These are phyloP conservation scores for Blastocystis sp. DNA, from an alignment of 352 stramenopile species.

Conservation along the genomic window DNA sequence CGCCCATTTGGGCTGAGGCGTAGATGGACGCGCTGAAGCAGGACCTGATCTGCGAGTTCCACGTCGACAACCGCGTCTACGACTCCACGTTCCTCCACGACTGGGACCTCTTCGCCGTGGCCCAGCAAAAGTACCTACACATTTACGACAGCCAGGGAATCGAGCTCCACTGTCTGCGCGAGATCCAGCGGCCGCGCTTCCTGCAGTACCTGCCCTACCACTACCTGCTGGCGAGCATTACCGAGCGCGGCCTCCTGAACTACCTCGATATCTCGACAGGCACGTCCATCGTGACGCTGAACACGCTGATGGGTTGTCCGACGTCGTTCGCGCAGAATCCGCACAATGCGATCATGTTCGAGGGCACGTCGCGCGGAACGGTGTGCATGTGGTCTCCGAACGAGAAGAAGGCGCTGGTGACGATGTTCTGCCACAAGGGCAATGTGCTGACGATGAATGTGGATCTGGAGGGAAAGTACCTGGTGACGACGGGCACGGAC, in stretches of 20 bases:
- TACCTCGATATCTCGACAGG: slow-evolving; percentile 64
- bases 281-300: slow-evolving; percentile 56
- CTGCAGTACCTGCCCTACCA: slow-evolving; percentile 97
- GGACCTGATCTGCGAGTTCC: slow-evolving; percentile 89
- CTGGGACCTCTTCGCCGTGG: slow-evolving; percentile 91
- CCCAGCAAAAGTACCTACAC: slow-evolving; percentile 95
- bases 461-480: slow-evolving; percentile 90
- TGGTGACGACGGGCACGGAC: slow-evolving; percentile 92
- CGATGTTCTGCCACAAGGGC: slow-evolving; percentile 94
- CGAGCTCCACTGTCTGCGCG: slow-evolving; percentile 93
- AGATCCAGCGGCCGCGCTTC: slow-evolving; percentile 86
- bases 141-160: slow-evolving; percentile 96
- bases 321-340: slow-evolving; percentile 84
- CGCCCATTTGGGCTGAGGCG: slow-evolving; percentile 78
- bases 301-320: not conserved
- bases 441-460: slow-evolving; percentile 89
- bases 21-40: slow-evolving; percentile 73
- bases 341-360: slow-evolving; percentile 92
- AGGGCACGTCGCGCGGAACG: slow-evolving; percentile 92
- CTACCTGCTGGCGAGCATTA: slow-evolving; percentile 92
- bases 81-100: slow-evolving; percentile 96
- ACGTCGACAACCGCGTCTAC: slow-evolving; percentile 89
- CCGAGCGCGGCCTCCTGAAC: slow-evolving; percentile 79
- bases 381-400: slow-evolving; percentile 96
- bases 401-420: slow-evolving; percentile 88